Base-by-base conservation (phyloP, 129 eudicot species). In the Saposhnikovia divaricata region DNA sequence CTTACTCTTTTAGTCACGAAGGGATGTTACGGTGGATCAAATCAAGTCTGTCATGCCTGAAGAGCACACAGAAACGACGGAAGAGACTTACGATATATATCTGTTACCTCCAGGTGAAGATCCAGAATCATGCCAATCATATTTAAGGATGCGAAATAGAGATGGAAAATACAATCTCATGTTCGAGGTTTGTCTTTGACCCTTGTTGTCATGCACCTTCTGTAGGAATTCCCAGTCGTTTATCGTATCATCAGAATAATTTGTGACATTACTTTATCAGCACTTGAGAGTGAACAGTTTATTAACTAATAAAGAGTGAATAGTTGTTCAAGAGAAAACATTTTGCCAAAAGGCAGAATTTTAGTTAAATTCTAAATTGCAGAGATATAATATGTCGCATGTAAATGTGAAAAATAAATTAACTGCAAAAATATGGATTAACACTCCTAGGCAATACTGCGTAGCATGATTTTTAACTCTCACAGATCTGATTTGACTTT, bases 61-160 rank as follows among this genome's bases (percentile, higher is more conserved):
- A 85, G 89, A 87, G 68, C 84, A 84, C 63, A 80, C 81, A 4
- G 99, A 92, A 83, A 50, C 85, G 28, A 71, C 63, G 76, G 99
- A 95, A 85, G 87, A 92, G 80, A 89, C 91, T 72, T 95, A 95
- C 70, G 99, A 95, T 80, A 95, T 95, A 75, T 95, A 86, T 88
- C 99, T 95, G 85, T 84, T 95, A 75, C 99, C 99, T 28, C 99
- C 99, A 70, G 99, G 97, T 23, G 99, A 95, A 88, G 99, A 95
- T 84, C 92, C 97, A 39, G 99, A 95, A 80, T 86, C 96, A 28
- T 95, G 99, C 81, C 96, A 95, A 87, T 95, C 99, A 21, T 92
- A 95, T 83, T 77, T 95, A 77, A 89, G 99, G 88, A 92, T 95
- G 99, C 84, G 97, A 42, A 95, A 95, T 79, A 85, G 88, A 82